phyloP scores from a whole-genome alignment of 2,329 filamentous ascomycete genomes.

The Dactylellina haptotyla region DNA sequence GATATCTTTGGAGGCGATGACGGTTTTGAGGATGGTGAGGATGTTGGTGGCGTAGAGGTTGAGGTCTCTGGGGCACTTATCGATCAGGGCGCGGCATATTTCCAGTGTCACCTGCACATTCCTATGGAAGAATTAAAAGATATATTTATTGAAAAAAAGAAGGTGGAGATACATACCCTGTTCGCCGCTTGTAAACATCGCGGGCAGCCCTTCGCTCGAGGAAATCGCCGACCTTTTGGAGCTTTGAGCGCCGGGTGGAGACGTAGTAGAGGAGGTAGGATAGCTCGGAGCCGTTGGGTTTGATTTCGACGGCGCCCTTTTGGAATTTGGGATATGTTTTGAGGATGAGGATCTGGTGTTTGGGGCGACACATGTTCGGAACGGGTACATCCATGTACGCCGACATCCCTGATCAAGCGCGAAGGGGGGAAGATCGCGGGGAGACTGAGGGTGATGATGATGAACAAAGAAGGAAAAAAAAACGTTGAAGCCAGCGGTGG shows the following conservation, averaged over 20 bases:
- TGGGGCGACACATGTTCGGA: constrained; percentile 71
- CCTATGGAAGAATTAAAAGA: constrained; percentile 63
- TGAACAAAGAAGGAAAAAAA: background rate
- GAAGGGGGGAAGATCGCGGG: background rate
- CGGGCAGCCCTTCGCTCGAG: constrained; percentile 91
- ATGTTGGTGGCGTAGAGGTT: constrained; percentile 87
- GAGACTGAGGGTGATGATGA: background rate
- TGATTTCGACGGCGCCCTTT: constrained; percentile 90
- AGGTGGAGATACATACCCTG: constrained; percentile 70
- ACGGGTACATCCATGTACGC: constrained; percentile 52
- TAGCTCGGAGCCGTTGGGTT: constrained; percentile 94
- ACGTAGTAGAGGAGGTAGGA: constrained; percentile 98
- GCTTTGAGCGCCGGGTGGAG: constrained; percentile 90
- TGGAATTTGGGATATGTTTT: constrained; percentile 95
- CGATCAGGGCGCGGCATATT: constrained; percentile 89
- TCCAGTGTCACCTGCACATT: constrained; percentile 95
- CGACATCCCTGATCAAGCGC: constrained; percentile 39
- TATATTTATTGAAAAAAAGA: background rate
- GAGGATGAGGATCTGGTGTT: constrained; percentile 94
- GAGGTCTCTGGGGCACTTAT: constrained; percentile 89
- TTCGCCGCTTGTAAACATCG: constrained; percentile 88
- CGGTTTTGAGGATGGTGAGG: constrained; percentile 82
- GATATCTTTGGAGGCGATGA: constrained; percentile 86
- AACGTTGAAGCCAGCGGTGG: constrained; percentile 23
- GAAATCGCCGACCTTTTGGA: constrained; percentile 94